Evolutionary conservation across 2,329 filamentous ascomycete species (phyloP), one percentile per base, ranked within the genome.

Genomic region (Ceratocystis smalleyi): DNA sequence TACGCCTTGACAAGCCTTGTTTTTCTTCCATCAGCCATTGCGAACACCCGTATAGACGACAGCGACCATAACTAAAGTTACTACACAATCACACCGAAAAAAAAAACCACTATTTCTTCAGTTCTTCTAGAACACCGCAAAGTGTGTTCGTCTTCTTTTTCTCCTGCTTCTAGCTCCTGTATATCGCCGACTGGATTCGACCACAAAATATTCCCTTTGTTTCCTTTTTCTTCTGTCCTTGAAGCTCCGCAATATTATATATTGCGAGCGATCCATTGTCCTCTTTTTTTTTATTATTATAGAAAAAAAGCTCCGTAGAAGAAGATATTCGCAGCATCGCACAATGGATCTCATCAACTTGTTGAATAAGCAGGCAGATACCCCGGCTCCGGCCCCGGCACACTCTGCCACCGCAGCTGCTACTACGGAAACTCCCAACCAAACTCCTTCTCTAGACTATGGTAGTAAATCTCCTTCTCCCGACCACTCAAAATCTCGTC

Each of bases 381-480:
- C 61, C 22, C 27, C 30, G 32, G 43, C 61, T 7, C 32, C 35
- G 12, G 61, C 45, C 12, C 22, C 30, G 27, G 27, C 27, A 1
- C 19, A n/a, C 47, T n/a, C 47, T 40, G 47, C 47, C 10, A 51
- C 22, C 24, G 19, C 47, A 15, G 19, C 47, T 51, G 19, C 47
- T 22, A 8, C 43, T 51, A 62, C 49, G 22, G 57, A 65, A 45
- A 59, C 62, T 19, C 61, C 64, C 55, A 60, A 63, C 57, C 62
- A 66, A 59, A 66, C 64, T 1, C 64, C 64, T 30, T 66, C 64
- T n/a, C 47, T 66, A 55, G 61, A 62, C 55, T 66, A 51, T 30
- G 64, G 61, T 45, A 66, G 64, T 47, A 66, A 63, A 24, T 74
- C 73, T 3, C 74, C 74, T 10, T 74, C 72, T 8, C 72, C 72